Base-by-base conservation (phyloP, 164 flowering plant species). In the Malania oleifera region DNA sequence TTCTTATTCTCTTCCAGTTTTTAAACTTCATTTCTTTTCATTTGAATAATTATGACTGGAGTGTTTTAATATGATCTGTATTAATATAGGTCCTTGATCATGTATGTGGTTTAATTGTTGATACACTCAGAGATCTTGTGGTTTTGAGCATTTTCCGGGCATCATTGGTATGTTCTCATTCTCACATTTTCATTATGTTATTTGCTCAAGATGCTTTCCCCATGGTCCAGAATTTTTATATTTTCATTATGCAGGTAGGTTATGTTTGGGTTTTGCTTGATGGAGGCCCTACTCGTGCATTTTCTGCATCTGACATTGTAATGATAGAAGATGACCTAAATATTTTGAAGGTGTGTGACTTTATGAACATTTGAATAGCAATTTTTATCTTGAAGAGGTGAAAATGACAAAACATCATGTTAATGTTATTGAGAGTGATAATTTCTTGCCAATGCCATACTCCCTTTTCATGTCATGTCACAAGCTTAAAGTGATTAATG, bases 231-330 rank as follows among this genome's bases (percentile, higher is more conserved):
- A 40, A 22, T 44, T 50, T 57, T 69, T 29, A 23, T 48, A 26
- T 31, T 51, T 27, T 47, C 29, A n/a, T 65, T 46, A 9, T 65
- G 45, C 66, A 87, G 97, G 87, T 85, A 61, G 89, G 76, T 15
- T 87, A 54, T 72, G 65, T 80, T 51, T 81, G 86, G 87, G 76
- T 91, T 34, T 59, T 87, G 65, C 77, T 91, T 52, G 87, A 87
- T 74, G 97, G 97, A 64, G 95, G 97, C 41, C 97, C 97, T 66
- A 80, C 84, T 39, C 84, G 95, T 59, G 92, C 80, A 41, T 87
- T 84, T 78, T 77, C 84, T 57, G 75, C 73, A 53, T 47, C 78
- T 38, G 97, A 91, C 73, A 44, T 82, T 43, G 27, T 27, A 20
- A 28, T 84, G 74, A 69, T 91, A 76, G 80, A 77, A 66, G 95